phyloP scores from a whole-genome alignment of 805 yeast species.

The Kregervanrija pseudodelftensis region DNA sequence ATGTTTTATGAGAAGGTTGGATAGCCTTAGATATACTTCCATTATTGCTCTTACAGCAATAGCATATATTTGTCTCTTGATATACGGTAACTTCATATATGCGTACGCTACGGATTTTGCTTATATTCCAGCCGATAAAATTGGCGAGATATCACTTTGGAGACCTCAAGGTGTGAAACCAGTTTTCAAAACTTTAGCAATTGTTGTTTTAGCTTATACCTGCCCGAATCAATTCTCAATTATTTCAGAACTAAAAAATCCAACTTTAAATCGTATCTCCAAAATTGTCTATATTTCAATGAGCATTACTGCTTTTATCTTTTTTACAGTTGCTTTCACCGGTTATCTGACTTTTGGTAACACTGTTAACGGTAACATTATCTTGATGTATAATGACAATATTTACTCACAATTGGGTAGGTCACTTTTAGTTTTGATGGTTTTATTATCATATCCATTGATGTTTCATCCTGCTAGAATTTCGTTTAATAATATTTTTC shows the following conservation, averaged over 20 bases:
- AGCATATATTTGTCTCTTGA: slow-evolving; percentile 50
- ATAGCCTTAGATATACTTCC: slow-evolving; percentile 64
- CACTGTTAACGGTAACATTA: slow-evolving; percentile 56
- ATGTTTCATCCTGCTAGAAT: slow-evolving; percentile 79
- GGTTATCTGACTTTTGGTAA: slow-evolving; percentile 77
- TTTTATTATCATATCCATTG: slow-evolving; percentile 67
- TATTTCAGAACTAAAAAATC: slow-evolving; percentile 58
- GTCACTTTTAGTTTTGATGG: slow-evolving; percentile 61
- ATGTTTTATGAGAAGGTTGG: slow-evolving; percentile 53
- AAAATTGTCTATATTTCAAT: slow-evolving; percentile 42
- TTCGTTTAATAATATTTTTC: slow-evolving; percentile 56
- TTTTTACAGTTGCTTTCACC: slow-evolving; percentile 53
- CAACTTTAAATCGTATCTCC: slow-evolving; percentile 40
- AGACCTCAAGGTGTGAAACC: slow-evolving; percentile 37
- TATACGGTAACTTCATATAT: slow-evolving; percentile 41
- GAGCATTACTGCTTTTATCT: slow-evolving; percentile 46
- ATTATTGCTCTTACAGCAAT: slow-evolving; percentile 63
- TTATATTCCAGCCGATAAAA: slow-evolving; percentile 36
- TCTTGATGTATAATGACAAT: slow-evolving; percentile 57
- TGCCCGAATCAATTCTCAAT: slow-evolving; percentile 79
- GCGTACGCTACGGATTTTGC: slow-evolving; percentile 21
- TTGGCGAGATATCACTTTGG: slow-evolving; percentile 36
- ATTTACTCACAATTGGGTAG: slow-evolving; percentile 47
- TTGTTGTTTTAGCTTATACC: slow-evolving; percentile 72
- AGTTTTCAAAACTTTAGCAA: slow-evolving; percentile 58